Evolutionary conservation across 192 early-diverging fungal species (phyloP).

Genomic region (Umbelopsis sp.): DNA sequence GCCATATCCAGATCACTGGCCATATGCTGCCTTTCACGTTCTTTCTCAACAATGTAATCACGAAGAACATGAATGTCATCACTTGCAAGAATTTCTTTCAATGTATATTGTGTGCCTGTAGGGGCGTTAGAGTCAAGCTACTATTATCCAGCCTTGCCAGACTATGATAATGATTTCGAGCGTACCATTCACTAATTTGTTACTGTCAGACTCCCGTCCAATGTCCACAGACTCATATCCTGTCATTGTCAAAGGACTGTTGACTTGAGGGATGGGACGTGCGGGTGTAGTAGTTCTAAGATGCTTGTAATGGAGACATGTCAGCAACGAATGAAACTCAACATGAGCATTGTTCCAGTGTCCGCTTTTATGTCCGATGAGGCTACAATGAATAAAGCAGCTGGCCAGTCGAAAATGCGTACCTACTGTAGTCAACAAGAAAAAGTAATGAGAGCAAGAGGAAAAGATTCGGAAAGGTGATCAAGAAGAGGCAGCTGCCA

Average conservation of each 20-base stretch:
- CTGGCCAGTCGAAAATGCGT: no score
- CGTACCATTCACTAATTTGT: not conserved
- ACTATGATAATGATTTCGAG: not conserved
- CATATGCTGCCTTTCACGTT: conserved; percentile 54
- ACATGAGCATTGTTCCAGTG: not conserved
- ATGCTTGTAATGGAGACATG: no score
- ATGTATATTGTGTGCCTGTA: conserved; percentile 37
- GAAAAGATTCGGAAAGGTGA: no score
- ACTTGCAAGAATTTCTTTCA: conserved; percentile 45
- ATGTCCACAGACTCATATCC: not conserved
- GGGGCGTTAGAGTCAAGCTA: not conserved
- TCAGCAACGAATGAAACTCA: no score
- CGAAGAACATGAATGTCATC: conserved; percentile 47
- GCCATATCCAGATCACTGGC: conserved; percentile 57
- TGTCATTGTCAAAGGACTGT: not conserved
- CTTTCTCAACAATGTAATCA: conserved; percentile 57
- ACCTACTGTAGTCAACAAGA: no score
- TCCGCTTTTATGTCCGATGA: not conserved
- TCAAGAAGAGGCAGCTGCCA: no score
- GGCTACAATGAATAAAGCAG: not conserved
- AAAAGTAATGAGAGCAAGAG: no score
- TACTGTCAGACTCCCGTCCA: not conserved
- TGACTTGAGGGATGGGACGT: no score
- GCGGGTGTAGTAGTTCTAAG: no score
- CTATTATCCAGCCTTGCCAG: not conserved